Conservation (phyloP, 1,284 basidiomycete species). For the Fomitopsis palustris region DNA sequence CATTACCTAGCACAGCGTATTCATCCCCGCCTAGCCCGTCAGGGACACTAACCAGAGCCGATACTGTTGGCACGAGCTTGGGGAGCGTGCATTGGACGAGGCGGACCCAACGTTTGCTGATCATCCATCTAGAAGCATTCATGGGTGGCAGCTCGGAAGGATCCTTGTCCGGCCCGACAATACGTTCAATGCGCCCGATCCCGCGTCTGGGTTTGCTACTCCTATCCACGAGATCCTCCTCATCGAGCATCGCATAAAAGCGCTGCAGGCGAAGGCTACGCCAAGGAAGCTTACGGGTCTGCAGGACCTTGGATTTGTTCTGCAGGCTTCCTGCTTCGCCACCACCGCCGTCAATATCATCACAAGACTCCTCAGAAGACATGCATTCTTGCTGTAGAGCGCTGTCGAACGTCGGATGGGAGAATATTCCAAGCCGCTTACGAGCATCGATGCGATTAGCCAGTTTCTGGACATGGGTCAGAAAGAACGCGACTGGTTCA, state of each 20-base stretch:
- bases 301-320: slow-evolving; percentile 32
- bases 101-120: slow-evolving; percentile 60
- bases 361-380: slow-evolving; percentile 73
- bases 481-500: slow-evolving; percentile 3
- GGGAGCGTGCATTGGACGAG: slow-evolving; percentile 37
- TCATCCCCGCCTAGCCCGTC: slow-evolving; percentile 45
- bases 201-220: slow-evolving; percentile 52
- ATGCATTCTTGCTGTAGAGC: slow-evolving; percentile 71
- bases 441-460: slow-evolving; percentile 56
- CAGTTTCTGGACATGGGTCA: slow-evolving; percentile 50
- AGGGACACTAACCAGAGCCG: slow-evolving; percentile 41
- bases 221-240: slow-evolving; percentile 45
- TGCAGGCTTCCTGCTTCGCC: slow-evolving; percentile 17
- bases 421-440: slow-evolving; percentile 45
- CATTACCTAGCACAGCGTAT: slow-evolving; percentile 50
- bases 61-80: slow-evolving; percentile 41
- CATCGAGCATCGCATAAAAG: slow-evolving; percentile 57
- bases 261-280: slow-evolving; percentile 55
- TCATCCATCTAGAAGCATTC: slow-evolving; percentile 69
- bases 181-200: slow-evolving; percentile 49
- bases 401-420: slow-evolving; percentile 60
- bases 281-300: slow-evolving; percentile 57
- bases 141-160: slow-evolving; percentile 55
- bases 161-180: slow-evolving; percentile 54
- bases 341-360: slow-evolving; percentile 35